phyloP scores from a whole-genome alignment of 2,329 filamentous ascomycete species.

The Domatiomyces catenatus region DNA sequence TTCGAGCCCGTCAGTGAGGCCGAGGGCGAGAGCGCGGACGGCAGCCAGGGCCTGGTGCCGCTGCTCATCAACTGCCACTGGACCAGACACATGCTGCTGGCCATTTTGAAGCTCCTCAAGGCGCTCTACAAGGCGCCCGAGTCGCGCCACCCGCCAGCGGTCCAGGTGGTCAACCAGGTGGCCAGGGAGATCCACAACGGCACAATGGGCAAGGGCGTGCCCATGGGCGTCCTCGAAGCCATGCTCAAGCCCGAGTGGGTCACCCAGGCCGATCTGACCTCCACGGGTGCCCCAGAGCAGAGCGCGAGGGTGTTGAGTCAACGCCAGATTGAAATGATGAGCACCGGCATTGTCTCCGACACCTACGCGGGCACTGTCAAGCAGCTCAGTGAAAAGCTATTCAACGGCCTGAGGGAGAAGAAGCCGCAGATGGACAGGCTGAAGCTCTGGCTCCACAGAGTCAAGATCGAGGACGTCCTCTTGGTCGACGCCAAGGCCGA shows the following conservation, averaged over 20 bases:
- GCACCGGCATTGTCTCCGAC: constrained; percentile 11
- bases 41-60: constrained; percentile 25
- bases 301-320: constrained; percentile 14
- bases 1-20: constrained; percentile 6
- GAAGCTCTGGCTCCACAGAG: constrained; percentile 34
- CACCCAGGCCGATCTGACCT: not conserved
- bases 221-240: constrained; percentile 12
- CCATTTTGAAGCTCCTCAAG: constrained; percentile 27
- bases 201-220: constrained; percentile 20
- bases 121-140: constrained; percentile 26
- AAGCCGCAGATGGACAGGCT: constrained; percentile 44
- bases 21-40: constrained; percentile 11
- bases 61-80: constrained; percentile 57
- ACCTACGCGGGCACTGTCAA: constrained; percentile 35
- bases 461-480: constrained; percentile 12
- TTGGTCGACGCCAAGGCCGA: constrained; percentile 37
- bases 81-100: constrained; percentile 54
- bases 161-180: constrained; percentile 23
- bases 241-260: constrained; percentile 12
- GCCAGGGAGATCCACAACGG: constrained; percentile 36
- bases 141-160: constrained; percentile 41
- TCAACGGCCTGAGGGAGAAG: constrained; percentile 45
- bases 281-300: constrained; percentile 36
- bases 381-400: constrained; percentile 49
- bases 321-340: constrained; percentile 17